Base-by-base conservation (phyloP, 495 filamentous ascomycete species). In the Podospora bellae-mahoneyi region DNA sequence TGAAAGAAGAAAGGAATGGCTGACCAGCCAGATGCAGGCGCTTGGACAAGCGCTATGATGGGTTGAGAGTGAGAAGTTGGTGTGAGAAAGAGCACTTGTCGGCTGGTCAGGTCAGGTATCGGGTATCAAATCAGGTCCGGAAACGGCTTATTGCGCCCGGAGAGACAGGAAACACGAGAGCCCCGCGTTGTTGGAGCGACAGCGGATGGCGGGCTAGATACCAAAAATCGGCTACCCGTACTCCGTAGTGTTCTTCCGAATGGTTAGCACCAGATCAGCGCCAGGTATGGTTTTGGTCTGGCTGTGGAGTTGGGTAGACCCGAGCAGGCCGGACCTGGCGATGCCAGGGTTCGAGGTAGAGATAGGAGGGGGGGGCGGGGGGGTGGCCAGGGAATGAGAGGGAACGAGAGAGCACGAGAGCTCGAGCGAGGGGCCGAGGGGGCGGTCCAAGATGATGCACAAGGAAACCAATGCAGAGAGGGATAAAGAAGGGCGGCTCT, bases 151-250 rank as follows among this genome's bases (percentile, higher is more conserved):
- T 48, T 48, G 39, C 39, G 39, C 5, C 39, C 39, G 15, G 39
- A 48, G 39, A 16, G 15, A 16, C 39, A 48, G 15, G 39, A 48
- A 48, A 19, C 61, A 63, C 28, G 34, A 18, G 61, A 28, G 32
- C 27, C 27, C 27, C 27, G 30, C 61, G 61, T 55, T 56, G 69
- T 66, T 68, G 69, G 69, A 68, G 69, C 62, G 69, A 71, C 69
- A 66, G 66, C 65, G 66, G 63, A 44, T 57, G 10, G 32, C 32
- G 61, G 65, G 23, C 34, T 68, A 60, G 69, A 66, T 30, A 53
- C 55, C 59, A 57, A 10, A 39, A 39, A 57, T 32, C 56, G 26
- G 30, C 53, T 57, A 23, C 27, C 59, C 27, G 59, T 61, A 61
- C 26, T 30, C 59, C 59, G 59, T 61, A 61, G 59, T 30, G 55